Base-by-base conservation (phyloP, 176 grass and related monocot species). In the Musa beccarii region DNA sequence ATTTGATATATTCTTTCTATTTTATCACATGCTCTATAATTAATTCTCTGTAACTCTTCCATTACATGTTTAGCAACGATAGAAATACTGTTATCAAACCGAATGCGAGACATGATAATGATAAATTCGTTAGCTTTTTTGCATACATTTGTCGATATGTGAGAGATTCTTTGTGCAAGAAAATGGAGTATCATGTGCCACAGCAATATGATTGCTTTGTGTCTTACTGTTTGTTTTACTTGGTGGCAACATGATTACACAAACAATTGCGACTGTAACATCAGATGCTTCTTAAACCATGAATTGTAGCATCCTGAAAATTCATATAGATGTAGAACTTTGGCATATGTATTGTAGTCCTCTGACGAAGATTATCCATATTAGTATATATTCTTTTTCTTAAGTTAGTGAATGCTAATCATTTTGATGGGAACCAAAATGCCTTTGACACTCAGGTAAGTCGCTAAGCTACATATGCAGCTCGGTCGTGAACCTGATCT, bases 1-100 rank as follows among this genome's bases (percentile, higher is more conserved):
- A 54, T 53, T 26, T 34, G 25, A 11, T 87, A 75, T 28, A 49
- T 82, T 79, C 55, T 85, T 68, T 49, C 80, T 25, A 76, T 68
- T 66, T 53, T 55, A 66, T 22, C 14, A 73, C 17, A 76, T 78
- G 77, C 53, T 55, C 78, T 80, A 53, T 63, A 67, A 85, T 83
- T 91, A 88, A 85, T 64, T 55, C 54, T 79, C 69, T 85, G 83
- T 85, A 83, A 80, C 28, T 71, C 29, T 24, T 56, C 14, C 54
- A 19, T 79, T 81, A 72, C 49, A 79, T 62, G 77, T 75, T 88
- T 81, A 73, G 65, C 69, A 83, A 76, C 43, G 75, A 73, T 74
- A 74, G 71, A 67, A 72, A 34, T 53, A 84, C 78, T 79, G 49
- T 62, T 68, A 6, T 17, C 71, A 11, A 75, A 29, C 17, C 63